Conservation (phyloP, 2,329 filamentous ascomycete species). For the Drechmeria coniospora region DNA sequence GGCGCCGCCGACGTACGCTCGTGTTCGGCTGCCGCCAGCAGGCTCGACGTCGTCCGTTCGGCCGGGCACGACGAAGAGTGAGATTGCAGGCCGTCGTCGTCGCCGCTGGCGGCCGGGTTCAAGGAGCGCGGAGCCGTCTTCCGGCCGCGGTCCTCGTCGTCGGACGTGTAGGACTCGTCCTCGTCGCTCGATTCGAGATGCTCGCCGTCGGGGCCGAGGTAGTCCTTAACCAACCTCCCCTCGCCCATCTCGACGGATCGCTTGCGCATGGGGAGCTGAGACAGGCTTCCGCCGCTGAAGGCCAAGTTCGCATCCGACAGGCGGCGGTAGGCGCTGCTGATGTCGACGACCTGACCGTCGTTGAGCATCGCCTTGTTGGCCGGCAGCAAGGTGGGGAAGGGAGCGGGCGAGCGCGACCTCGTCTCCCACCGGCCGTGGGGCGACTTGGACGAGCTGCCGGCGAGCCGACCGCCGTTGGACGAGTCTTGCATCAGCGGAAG, state of each 20-base stretch:
- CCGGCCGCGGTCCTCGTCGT: slow-evolving; percentile 52
- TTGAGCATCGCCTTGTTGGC: slow-evolving; percentile 33
- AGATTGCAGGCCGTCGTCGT: slow-evolving; percentile 18
- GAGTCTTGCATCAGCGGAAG: slow-evolving; percentile 30
- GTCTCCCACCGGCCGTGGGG: slow-evolving; percentile 31
- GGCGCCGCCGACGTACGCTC: slow-evolving; percentile 46
- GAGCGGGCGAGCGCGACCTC: slow-evolving; percentile 22
- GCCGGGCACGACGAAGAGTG: slow-evolving; percentile 17
- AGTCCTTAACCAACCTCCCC: slow-evolving; percentile 52
- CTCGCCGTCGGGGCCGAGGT: slow-evolving; percentile 49
- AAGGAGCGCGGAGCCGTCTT: slow-evolving; percentile 35
- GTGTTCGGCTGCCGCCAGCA: slow-evolving; percentile 62
- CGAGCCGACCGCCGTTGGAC: slow-evolving; percentile 18
- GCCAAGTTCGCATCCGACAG: slow-evolving; percentile 58
- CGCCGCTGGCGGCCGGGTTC: slow-evolving; percentile 23
- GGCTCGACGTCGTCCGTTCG: slow-evolving; percentile 35
- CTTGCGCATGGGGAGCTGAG: slow-evolving; percentile 44
- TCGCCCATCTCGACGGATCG: slow-evolving; percentile 23
- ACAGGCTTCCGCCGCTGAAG: slow-evolving; percentile 46
- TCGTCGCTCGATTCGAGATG: slow-evolving; percentile 57
- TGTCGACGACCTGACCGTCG: slow-evolving; percentile 47
- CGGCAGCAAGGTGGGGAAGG: slow-evolving; percentile 11
- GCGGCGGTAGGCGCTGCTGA: slow-evolving; percentile 53
- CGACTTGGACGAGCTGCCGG: slow-evolving; percentile 33
- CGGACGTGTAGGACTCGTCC: slow-evolving; percentile 46